Conservation (phyloP, 2,329 filamentous ascomycete species). For the Blastomyces parvus region DNA sequence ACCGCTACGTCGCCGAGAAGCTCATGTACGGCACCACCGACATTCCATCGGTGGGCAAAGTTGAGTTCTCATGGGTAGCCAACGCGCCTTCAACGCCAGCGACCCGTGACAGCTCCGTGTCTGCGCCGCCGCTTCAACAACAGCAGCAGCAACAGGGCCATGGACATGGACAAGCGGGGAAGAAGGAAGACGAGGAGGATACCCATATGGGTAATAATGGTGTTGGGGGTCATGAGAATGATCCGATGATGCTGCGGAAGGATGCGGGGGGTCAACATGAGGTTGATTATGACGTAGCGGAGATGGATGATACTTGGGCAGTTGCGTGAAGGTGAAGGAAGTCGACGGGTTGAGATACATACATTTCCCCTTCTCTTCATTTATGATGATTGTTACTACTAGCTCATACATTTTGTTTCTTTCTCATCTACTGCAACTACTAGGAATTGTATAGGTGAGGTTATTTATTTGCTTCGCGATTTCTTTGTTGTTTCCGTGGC, state of each 20-base stretch:
- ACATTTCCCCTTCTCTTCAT: background rate
- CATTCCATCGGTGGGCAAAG: slow-evolving; percentile 45
- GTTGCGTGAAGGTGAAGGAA: slow-evolving; percentile 14
- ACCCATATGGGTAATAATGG: slow-evolving; percentile 21
- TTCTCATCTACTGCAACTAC: too few relatives aligned
- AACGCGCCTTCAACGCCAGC: slow-evolving; percentile 17
- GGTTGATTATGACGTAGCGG: slow-evolving; percentile 44
- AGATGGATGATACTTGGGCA: slow-evolving; percentile 40
- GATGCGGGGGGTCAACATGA: slow-evolving; percentile 25
- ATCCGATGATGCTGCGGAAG: slow-evolving; percentile 17
- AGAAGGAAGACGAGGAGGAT: slow-evolving; percentile 25
- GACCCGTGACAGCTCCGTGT: slow-evolving; percentile 10
- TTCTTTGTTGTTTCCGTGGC: background rate
- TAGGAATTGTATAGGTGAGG: too few relatives aligned
- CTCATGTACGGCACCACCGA: slow-evolving; percentile 40
- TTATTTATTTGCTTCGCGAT: background rate
- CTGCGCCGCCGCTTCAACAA: slow-evolving; percentile 13
- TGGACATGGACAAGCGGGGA: slow-evolving; percentile 15
- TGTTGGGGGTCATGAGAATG: slow-evolving; percentile 16
- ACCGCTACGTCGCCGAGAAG: slow-evolving; percentile 46
- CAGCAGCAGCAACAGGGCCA: background rate
- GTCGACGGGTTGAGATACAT: background rate
- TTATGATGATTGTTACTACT: background rate
- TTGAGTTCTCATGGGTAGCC: slow-evolving; percentile 48
- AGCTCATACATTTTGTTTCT: too few relatives aligned